Conservation (phyloP, 2,329 filamentous ascomycete species). For the Fusarium metavorans region DNA sequence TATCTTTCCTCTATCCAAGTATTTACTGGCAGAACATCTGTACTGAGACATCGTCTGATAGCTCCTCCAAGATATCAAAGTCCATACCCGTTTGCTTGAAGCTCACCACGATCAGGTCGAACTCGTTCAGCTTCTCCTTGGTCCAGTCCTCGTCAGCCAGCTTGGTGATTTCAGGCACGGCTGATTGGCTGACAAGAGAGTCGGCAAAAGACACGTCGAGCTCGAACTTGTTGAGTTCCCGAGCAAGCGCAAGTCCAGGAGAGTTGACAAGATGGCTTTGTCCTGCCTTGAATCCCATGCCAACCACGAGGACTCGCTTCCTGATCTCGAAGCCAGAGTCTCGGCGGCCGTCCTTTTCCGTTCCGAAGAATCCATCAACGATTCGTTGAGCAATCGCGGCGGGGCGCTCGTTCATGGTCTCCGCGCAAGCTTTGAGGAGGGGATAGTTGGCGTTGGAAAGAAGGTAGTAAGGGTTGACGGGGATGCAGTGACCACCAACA, state of each 20-base stretch:
- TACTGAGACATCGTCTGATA: constrained; percentile 15
- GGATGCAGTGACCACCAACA: constrained; percentile 68
- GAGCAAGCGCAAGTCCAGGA: constrained; percentile 26
- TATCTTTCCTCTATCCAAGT: background rate
- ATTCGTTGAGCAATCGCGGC: constrained; percentile 21
- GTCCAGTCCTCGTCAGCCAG: constrained; percentile 32
- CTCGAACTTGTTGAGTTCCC: constrained; percentile 23
- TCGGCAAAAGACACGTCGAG: constrained; percentile 36
- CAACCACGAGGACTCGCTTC: constrained; percentile 33
- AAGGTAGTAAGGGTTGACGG: constrained; percentile 66
- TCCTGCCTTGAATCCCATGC: constrained; percentile 40
- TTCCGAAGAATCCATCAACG: background rate
- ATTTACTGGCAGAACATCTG: constrained; percentile 33
- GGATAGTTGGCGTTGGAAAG: constrained; percentile 61
- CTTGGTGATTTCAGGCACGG: constrained; percentile 25
- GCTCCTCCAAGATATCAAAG: constrained; percentile 20
- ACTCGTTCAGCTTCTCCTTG: constrained; percentile 24
- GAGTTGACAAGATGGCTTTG: constrained; percentile 40
- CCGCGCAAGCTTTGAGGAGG: constrained; percentile 57
- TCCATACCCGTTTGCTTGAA: constrained; percentile 30
- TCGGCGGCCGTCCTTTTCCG: background rate
- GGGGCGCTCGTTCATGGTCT: constrained; percentile 57
- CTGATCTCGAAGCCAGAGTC: constrained; percentile 20
- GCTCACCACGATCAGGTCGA: constrained; percentile 36
- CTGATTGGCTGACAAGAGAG: constrained; percentile 30